Evolutionary conservation across 2,329 filamentous ascomycete genomes (phyloP).

Genomic region (Penicillium psychrosexuale): DNA sequence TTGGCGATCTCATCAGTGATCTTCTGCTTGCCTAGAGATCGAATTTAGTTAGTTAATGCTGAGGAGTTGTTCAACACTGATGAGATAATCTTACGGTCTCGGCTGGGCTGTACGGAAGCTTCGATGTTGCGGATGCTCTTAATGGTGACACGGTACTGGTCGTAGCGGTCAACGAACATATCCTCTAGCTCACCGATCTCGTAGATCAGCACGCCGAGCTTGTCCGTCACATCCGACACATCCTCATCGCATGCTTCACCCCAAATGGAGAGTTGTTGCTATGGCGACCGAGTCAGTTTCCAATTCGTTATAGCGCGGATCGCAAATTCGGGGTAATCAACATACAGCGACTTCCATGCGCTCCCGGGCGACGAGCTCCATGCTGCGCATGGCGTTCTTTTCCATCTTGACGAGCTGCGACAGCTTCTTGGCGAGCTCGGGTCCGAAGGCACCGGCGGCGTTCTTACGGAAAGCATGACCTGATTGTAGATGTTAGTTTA

Average conservation of each 20-base stretch:
- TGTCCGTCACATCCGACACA: slow-evolving; percentile 97
- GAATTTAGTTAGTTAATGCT: background rate
- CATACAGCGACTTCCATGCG: slow-evolving; percentile 97
- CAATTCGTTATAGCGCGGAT: background rate
- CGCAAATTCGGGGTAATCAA: slow-evolving; percentile 20
- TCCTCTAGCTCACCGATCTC: slow-evolving; percentile 98
- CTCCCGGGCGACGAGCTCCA: slow-evolving; percentile 92
- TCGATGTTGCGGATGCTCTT: slow-evolving; percentile 99
- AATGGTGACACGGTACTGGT: slow-evolving; percentile 98
- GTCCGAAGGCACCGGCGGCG: slow-evolving; percentile 56
- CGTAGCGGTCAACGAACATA: slow-evolving; percentile 97
- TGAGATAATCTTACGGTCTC: slow-evolving; percentile 70
- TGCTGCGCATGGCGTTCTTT: slow-evolving; percentile 99
- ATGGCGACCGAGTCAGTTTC: slow-evolving; percentile 20
- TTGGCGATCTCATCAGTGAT: slow-evolving; percentile 98
- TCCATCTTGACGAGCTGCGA: slow-evolving; percentile 99
- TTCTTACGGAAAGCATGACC: slow-evolving; percentile 61
- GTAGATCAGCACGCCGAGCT: slow-evolving; percentile 95
- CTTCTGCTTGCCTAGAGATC: slow-evolving; percentile 81
- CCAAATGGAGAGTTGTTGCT: slow-evolving; percentile 99
- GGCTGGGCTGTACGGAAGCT: slow-evolving; percentile 93
- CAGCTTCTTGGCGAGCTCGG: slow-evolving; percentile 95
- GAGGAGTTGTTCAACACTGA: background rate
- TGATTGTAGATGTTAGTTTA: slow-evolving; percentile 32
- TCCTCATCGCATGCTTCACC: slow-evolving; percentile 94